Evolutionary conservation across 345 rosid genomes (phyloP).

Genomic region (Arabidopsis arenosa): DNA sequence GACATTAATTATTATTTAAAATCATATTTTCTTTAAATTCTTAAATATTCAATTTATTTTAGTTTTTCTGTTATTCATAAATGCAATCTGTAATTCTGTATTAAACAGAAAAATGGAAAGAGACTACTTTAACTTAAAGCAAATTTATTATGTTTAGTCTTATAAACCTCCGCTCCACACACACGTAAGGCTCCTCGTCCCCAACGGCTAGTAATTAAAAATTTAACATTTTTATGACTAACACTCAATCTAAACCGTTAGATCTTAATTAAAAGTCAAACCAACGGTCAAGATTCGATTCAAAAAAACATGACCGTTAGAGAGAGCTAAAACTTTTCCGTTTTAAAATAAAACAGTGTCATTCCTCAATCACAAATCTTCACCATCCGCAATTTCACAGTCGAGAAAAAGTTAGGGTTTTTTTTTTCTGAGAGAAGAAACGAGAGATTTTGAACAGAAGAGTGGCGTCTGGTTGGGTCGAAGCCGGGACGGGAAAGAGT

Average conservation of each 20-base stretch:
- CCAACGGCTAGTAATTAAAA: constrained; percentile 21
- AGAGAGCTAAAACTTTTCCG: neutral
- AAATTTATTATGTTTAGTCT: no score
- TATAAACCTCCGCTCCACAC: constrained; percentile 5
- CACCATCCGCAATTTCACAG: neutral
- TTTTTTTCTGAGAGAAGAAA: neutral
- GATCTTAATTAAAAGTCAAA: constrained; percentile 10
- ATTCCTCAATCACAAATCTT: neutral
- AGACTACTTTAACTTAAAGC: no score
- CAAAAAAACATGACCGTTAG: constrained; percentile 20
- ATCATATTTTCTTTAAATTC: no score
- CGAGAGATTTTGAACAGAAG: constrained; percentile 24
- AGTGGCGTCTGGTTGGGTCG: constrained; percentile 59
- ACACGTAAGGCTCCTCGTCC: neutral
- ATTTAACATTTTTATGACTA: neutral
- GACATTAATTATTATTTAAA: no score
- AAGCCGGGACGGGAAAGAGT: constrained; percentile 55
- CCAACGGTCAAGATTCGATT: neutral
- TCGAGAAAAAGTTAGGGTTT: neutral
- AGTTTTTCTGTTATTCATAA: no score
- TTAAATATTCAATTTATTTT: no score
- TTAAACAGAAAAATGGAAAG: no score
- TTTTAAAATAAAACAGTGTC: constrained; percentile 9
- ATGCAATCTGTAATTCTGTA: no score
- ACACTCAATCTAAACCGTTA: neutral